A percentile compares a stretch with the other conserved stretches of the same genome.
phyloP scores from a whole-genome alignment of 2,329 filamentous ascomycete genomes.

The Xylogone sp. region DNA sequence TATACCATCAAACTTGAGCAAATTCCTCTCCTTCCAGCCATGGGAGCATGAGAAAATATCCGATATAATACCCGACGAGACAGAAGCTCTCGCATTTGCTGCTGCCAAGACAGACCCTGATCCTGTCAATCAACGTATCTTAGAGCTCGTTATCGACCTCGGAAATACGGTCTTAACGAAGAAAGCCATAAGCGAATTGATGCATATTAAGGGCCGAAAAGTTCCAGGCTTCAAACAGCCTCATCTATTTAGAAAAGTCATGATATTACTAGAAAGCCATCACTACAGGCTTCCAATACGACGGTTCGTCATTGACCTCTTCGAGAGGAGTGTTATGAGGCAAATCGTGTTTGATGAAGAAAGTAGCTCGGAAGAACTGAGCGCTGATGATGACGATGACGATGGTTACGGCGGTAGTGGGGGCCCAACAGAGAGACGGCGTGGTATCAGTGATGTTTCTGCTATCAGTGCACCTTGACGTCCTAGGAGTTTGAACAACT shows the following conservation, averaged over 20 bases:
- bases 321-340: conserved; percentile 84
- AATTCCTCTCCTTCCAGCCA: conserved; percentile 67
- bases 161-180: conserved; percentile 93
- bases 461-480: conserved; percentile 4
- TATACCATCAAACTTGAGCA: conserved; percentile 73
- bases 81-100: conserved; percentile 41
- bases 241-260: conserved; percentile 77
- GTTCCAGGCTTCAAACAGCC: conserved; percentile 72
- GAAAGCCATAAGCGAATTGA: conserved; percentile 77
- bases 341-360: conserved; percentile 75
- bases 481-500: not conserved
- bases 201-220: conserved; percentile 72
- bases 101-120: conserved; percentile 52
- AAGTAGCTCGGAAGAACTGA: conserved; percentile 20
- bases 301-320: conserved; percentile 88
- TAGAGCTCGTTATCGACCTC: conserved; percentile 82
- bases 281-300: conserved; percentile 85
- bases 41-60: conserved; percentile 42
- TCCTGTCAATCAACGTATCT: conserved; percentile 65
- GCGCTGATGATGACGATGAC: conserved; percentile 15
- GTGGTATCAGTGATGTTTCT: conserved; percentile 43
- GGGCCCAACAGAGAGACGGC: conserved; percentile 48
- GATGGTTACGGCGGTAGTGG: conserved; percentile 31
- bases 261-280: conserved; percentile 81
- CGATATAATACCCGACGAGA: conserved; percentile 33